A percentile compares a stretch with the other conserved stretches of the same genome.
Conservation (phyloP, 352 stramenopile genomes). For the Phytophthora kernoviae region DNA sequence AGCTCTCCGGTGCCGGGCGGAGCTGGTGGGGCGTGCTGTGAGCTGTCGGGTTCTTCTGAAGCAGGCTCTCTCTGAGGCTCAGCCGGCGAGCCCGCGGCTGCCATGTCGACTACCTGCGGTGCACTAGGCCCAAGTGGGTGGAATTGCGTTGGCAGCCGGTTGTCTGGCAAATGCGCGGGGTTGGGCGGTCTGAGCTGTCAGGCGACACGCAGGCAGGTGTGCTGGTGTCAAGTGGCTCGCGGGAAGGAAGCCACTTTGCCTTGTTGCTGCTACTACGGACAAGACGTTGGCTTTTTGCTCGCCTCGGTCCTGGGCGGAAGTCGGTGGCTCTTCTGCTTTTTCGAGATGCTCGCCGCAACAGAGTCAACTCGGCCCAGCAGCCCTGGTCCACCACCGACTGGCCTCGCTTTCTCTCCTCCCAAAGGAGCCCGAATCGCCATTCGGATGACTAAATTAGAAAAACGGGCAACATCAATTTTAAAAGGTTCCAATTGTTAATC, state of each 20-base stretch:
- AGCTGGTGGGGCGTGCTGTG: conserved; percentile 16
- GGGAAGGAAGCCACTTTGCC: conserved; percentile 37
- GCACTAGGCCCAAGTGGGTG: neutral
- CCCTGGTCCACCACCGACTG: conserved; percentile 2
- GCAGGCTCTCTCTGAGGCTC: conserved; percentile 37
- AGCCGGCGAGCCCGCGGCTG: conserved; percentile 27
- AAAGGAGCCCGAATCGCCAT: neutral
- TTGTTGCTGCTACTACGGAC: neutral
- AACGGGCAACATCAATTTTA: conserved; percentile 9
- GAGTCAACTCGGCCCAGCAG: conserved; percentile 1
- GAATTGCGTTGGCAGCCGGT: neutral
- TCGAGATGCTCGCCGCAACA: conserved; percentile 28
- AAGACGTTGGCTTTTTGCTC: conserved; percentile 44
- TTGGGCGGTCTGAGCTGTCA: neutral
- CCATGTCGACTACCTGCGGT: conserved; percentile 27
- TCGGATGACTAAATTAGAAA: conserved; percentile 8
- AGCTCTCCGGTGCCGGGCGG: conserved; percentile 30
- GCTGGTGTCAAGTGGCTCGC: conserved; percentile 27
- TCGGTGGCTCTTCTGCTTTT: conserved; percentile 44
- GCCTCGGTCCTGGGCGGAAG: conserved; percentile 32
- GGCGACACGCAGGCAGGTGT: conserved; percentile 5
- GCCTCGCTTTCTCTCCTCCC: neutral
- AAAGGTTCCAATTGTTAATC: conserved; percentile 3
- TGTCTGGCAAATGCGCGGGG: conserved; percentile 20
- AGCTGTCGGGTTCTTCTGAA: conserved; percentile 13